A percentile compares a stretch with the other conserved stretches of the same genome.
Conservation (phyloP, 2,329 filamentous ascomycete species). For the Diaporthe australafricana region DNA sequence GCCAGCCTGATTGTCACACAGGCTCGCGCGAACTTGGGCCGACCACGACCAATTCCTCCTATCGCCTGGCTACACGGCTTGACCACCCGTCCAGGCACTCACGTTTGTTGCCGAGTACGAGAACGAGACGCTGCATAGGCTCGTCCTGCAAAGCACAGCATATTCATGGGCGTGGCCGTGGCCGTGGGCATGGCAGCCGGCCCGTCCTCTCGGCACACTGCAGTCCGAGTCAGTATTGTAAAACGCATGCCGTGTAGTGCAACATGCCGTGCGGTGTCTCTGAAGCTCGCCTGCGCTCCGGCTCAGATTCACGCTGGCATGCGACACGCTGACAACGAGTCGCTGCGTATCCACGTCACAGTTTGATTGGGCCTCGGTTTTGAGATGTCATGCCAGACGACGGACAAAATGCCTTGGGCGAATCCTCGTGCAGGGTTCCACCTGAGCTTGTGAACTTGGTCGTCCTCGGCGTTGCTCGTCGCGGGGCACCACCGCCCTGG, state of each 20-base stretch:
- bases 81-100: background rate
- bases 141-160: background rate
- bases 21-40: constrained; percentile 7
- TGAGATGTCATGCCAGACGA: background rate
- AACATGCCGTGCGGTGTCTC: constrained; percentile 5
- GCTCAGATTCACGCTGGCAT: constrained; percentile 2
- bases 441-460: background rate
- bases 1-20: background rate
- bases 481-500: background rate
- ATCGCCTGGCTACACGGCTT: background rate
- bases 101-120: background rate
- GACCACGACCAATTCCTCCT: constrained; percentile 1
- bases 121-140: background rate
- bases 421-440: background rate
- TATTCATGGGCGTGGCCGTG: background rate
- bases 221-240: constrained; percentile 13
- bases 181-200: constrained; percentile 1
- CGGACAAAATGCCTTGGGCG: background rate
- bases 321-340: background rate
- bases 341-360: background rate
- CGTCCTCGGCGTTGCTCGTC: background rate
- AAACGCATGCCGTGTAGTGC: constrained; percentile 13
- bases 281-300: background rate
- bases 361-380: background rate
- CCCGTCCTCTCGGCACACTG: constrained; percentile 22